Conservation (phyloP, 106 monocot species). For the Platanthera guangdongensis region DNA sequence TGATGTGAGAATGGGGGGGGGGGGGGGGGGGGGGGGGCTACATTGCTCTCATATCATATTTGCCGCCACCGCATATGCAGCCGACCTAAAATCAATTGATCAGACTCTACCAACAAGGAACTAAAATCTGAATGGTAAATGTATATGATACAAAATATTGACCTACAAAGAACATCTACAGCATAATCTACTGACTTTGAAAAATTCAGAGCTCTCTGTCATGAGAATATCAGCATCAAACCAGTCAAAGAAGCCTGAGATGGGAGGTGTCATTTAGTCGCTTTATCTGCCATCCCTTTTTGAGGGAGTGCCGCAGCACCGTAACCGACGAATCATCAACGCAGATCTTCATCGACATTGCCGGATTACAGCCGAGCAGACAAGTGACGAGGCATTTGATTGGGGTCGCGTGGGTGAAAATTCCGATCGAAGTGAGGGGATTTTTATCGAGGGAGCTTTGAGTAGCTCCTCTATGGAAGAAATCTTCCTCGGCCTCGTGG, state of each 20-base stretch:
- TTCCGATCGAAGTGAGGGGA: conserved; percentile 35
- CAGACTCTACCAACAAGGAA: no score
- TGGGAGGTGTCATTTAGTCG: conserved; percentile 90
- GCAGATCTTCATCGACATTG: conserved; percentile 49
- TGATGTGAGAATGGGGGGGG: no score
- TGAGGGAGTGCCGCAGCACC: conserved; percentile 59
- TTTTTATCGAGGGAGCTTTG: conserved; percentile 11
- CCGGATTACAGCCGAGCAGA: conserved; percentile 53
- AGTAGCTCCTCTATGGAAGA: conserved; percentile 37
- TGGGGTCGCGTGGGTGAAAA: conserved; percentile 81
- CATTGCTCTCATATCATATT: no score
- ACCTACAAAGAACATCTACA: not conserved
- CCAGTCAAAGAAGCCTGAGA: conserved; percentile 75
- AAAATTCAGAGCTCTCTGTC: not conserved
- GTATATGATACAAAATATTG: not conserved
- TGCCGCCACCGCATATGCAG: no score
- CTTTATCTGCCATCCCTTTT: conserved; percentile 87
- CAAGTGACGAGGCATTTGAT: conserved; percentile 83
- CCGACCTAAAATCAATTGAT: no score
- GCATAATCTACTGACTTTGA: not conserved
- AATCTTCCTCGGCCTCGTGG: conserved; percentile 69
- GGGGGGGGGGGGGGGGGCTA: no score
- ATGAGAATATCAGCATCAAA: not conserved
- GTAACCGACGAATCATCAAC: conserved; percentile 93
- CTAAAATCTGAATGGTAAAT: not conserved